Conservation (phyloP, 202 grass and related monocot species). For the Zizania palustris region DNA sequence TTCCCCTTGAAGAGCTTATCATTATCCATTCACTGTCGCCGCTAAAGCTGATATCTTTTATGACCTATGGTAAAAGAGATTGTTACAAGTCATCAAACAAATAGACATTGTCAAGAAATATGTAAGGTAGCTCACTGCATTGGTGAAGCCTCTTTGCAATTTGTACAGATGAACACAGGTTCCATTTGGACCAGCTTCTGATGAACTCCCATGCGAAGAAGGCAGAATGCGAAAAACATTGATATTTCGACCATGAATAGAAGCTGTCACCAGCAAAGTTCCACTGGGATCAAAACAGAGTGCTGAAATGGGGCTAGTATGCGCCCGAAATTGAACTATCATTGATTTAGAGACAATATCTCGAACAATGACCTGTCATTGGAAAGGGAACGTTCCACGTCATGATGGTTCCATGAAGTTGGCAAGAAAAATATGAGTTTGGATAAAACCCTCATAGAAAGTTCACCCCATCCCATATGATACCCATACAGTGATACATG, state of each 20-base stretch:
- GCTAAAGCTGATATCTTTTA: conserved; percentile 98
- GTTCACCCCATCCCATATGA: neutral
- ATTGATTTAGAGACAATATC: conserved; percentile 90
- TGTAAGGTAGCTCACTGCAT: conserved; percentile 60
- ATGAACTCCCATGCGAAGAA: conserved; percentile 52
- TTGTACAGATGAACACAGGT: conserved; percentile 81
- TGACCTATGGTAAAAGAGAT: conserved; percentile 58
- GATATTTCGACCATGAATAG: conserved; percentile 83
- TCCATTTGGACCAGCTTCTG: conserved; percentile 63
- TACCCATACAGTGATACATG: neutral
- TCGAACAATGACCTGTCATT: conserved; percentile 74
- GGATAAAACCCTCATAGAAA: neutral
- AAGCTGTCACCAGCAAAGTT: conserved; percentile 94
- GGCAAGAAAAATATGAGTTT: conserved; percentile 1
- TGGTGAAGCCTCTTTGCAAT: conserved; percentile 91
- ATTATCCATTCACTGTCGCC: conserved; percentile 97
- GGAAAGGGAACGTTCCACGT: conserved; percentile 32
- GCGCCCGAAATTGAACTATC: conserved; percentile 92
- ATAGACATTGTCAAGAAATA: conserved; percentile 39
- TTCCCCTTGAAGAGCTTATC: conserved; percentile 94
- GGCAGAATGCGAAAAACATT: conserved; percentile 92
- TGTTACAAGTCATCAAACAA: conserved; percentile 25
- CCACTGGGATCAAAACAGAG: conserved; percentile 96
- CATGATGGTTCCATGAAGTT: conserved; percentile 32
- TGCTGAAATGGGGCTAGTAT: conserved; percentile 91